These are phyloP conservation scores for Daldinia loculata DNA, from an alignment of 495 filamentous ascomycete species.

Conservation along the genomic window DNA sequence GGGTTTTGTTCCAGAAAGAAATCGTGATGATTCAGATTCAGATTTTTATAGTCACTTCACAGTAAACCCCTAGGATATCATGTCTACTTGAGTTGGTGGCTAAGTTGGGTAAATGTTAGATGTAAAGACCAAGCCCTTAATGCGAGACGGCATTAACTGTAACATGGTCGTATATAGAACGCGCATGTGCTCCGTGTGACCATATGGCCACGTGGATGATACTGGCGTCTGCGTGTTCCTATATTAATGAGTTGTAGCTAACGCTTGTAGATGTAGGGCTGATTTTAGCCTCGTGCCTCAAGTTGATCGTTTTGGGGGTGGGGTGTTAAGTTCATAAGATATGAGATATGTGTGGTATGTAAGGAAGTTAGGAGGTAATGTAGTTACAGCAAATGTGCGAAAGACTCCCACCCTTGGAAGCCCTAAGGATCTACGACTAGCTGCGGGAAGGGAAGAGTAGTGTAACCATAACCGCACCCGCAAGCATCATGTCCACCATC, in stretches of 20 bases:
- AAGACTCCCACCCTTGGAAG: constrained; percentile 6
- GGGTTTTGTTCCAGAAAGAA: constrained; percentile 5
- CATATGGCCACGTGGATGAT: constrained; percentile 35
- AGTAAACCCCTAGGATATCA: background rate
- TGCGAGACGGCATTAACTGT: background rate
- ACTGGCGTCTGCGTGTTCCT: constrained; percentile 5
- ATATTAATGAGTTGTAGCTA: constrained; percentile 14
- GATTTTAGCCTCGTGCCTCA: constrained; percentile 24
- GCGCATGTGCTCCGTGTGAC: constrained; percentile 26
- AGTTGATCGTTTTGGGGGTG: constrained; percentile 7
- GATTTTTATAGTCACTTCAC: background rate
- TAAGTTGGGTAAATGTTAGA: background rate
- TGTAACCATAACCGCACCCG: constrained; percentile 20
- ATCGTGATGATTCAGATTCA: background rate
- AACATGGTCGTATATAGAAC: background rate
- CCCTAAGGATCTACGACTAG: constrained; percentile 27
- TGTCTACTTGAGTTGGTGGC: background rate
- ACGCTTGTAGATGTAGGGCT: constrained; percentile 33
- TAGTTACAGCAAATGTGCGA: background rate
- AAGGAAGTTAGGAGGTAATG: background rate
- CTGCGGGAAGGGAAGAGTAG: constrained; percentile 17
- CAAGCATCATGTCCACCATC: constrained; percentile 14
- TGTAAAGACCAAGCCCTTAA: background rate
- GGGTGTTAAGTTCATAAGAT: background rate
- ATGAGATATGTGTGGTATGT: too few relatives aligned